These are phyloP conservation scores for Mayamaea pseudoterrestris DNA, from an alignment of 108 stramenopile species.

Conservation along the genomic window DNA sequence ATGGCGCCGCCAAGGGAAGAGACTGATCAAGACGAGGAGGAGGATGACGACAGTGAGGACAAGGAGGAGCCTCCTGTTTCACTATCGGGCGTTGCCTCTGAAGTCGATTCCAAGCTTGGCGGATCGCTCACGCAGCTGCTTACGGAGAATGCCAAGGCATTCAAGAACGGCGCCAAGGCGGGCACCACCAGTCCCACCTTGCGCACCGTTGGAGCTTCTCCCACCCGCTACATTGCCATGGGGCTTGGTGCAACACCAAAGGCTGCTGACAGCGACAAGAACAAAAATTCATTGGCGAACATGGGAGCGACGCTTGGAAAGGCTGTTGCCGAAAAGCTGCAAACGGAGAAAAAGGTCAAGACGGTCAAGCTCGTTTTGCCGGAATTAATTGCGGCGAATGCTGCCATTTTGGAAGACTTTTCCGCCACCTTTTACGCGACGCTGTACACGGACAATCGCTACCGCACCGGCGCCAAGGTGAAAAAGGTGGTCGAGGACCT, in stretches of 20 bases:
- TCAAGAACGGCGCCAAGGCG: constrained; percentile 63
- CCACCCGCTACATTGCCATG: constrained; percentile 45
- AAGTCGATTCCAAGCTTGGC: constrained; percentile 48
- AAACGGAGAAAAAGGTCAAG: constrained; percentile 55
- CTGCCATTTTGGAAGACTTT: constrained; percentile 24
- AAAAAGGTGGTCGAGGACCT: constrained; percentile 55
- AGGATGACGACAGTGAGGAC: constrained; percentile 38
- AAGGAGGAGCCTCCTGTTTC: constrained; percentile 27
- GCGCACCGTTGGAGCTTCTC: constrained; percentile 21
- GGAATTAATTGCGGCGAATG: constrained; percentile 8
- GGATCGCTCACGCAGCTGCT: constrained; percentile 55
- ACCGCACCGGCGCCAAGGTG: constrained; percentile 57
- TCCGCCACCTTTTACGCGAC: constrained; percentile 41
- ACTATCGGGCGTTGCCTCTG: constrained; percentile 40
- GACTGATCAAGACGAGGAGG: constrained; percentile 22
- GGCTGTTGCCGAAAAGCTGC: constrained; percentile 53
- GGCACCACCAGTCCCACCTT: constrained; percentile 55
- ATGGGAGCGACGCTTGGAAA: constrained; percentile 39
- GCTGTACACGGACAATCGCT: constrained; percentile 77
- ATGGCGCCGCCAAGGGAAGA: constrained; percentile 45
- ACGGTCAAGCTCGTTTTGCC: constrained; percentile 44
- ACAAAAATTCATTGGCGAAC: constrained; percentile 15
- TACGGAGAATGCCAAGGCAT: constrained; percentile 59
- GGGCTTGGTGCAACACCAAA: constrained; percentile 18
- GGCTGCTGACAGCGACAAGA: constrained; percentile 20